Conservation (phyloP, 768 basidiomycete genomes). For the Mycena pura region DNA sequence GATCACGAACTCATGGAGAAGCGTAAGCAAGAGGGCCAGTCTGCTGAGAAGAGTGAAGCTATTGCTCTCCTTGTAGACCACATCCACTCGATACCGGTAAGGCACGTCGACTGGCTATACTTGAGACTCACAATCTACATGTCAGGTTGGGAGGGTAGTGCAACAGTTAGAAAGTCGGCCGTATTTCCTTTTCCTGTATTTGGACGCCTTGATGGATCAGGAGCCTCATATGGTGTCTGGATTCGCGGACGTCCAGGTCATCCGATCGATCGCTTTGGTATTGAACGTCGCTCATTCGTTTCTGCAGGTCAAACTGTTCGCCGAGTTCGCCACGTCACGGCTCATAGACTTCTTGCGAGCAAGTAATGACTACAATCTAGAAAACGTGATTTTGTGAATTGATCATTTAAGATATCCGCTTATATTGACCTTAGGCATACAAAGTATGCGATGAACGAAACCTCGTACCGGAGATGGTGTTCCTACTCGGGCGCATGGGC, state of each 20-base stretch:
- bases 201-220: conserved; percentile 88
- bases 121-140: neutral
- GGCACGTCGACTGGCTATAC: conserved; percentile 33
- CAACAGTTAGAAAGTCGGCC: conserved; percentile 80
- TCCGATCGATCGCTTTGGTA: neutral
- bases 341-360: conserved; percentile 92
- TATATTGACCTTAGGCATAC: conserved; percentile 67
- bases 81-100: conserved; percentile 93
- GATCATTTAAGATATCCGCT: neutral
- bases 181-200: conserved; percentile 89
- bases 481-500: conserved; percentile 95
- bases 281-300: neutral
- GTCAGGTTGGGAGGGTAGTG: conserved; percentile 87
- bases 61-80: conserved; percentile 91
- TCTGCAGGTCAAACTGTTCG: conserved; percentile 83
- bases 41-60: conserved; percentile 69
- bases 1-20: conserved; percentile 85
- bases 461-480: conserved; percentile 96
- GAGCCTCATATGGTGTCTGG: conserved; percentile 81
- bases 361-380: conserved; percentile 90
- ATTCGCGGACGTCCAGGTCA: conserved; percentile 88
- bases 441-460: conserved; percentile 84
- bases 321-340: conserved; percentile 79
- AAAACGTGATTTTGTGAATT: conserved; percentile 56
- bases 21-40: conserved; percentile 50